A percentile compares a stretch with the other conserved stretches of the same genome.
phyloP scores from a whole-genome alignment of 73 alveolate genomes.

The Paraurostyla sp. region DNA sequence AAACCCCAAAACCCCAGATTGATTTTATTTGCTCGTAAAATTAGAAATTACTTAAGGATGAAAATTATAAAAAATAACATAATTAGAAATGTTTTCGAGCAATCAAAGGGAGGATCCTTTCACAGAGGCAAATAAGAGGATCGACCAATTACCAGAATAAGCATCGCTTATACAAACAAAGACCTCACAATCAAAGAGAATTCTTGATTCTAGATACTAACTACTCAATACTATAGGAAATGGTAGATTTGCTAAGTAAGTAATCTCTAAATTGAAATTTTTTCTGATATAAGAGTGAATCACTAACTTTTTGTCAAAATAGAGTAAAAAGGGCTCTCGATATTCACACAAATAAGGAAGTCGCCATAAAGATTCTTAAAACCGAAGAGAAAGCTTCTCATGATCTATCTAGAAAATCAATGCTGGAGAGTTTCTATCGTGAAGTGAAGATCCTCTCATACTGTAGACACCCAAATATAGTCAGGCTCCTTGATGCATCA shows the following conservation, averaged over 20 bases:
- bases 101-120: background rate
- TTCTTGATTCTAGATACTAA: conserved; percentile 47
- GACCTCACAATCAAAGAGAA: background rate
- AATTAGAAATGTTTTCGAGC: conserved; percentile 52
- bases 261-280: no score
- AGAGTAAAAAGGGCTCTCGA: conserved; percentile 60
- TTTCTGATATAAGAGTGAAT: background rate
- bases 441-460: conserved; percentile 37
- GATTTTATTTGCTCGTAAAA: no score
- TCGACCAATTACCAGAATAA: background rate
- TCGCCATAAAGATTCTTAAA: conserved; percentile 42
- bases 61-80: no score
- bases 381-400: conserved; percentile 30
- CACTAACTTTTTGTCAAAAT: background rate
- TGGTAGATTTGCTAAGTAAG: conserved; percentile 61
- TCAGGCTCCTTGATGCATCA: conserved; percentile 53
- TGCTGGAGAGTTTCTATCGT: conserved; percentile 45
- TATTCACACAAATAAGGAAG: background rate
- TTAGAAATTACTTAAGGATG: no score
- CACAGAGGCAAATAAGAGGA: background rate
- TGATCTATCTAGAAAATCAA: background rate
- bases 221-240: conserved; percentile 49
- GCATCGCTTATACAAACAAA: background rate
- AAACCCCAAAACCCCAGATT: no score
- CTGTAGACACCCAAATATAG: conserved; percentile 55